Percentiles rank a stretch among this genome's conserved stretches.
phyloP scores from a whole-genome alignment of 2,329 filamentous ascomycete genomes.

The Colletotrichum sp. region DNA sequence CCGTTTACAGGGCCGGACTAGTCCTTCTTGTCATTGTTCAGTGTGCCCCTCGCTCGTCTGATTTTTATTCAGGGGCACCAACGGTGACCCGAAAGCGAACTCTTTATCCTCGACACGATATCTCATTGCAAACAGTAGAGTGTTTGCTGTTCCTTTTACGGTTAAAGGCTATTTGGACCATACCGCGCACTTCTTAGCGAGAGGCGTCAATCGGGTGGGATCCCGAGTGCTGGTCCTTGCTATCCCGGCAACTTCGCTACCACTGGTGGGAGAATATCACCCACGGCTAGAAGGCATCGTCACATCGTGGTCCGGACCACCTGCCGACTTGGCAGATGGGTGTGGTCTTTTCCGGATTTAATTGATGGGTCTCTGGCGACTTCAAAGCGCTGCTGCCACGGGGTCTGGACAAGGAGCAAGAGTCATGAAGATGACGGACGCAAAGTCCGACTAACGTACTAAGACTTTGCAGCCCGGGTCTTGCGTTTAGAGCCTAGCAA shows the following conservation, averaged over 20 bases:
- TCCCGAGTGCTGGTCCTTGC: background rate
- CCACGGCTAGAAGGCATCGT: background rate
- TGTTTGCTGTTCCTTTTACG: background rate
- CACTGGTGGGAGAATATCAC: background rate
- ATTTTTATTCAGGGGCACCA: background rate
- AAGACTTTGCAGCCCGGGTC: background rate
- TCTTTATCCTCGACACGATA: background rate
- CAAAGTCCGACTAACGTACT: background rate
- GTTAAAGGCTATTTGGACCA: background rate
- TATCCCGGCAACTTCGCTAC: background rate
- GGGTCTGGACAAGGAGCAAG: background rate
- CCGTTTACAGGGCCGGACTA: background rate
- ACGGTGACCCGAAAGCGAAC: background rate
- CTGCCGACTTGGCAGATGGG: conserved; percentile 1
- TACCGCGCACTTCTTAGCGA: background rate
- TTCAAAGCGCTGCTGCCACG: background rate
- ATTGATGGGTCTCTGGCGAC: background rate
- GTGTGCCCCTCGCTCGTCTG: background rate
- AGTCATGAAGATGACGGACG: background rate
- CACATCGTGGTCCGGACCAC: background rate
- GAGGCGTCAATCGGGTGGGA: background rate
- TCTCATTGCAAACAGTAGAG: background rate
- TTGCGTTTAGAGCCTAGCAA: background rate
- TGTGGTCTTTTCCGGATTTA: background rate
- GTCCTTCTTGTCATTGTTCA: background rate